Evolutionary conservation across 2,329 filamentous ascomycete species (phyloP).

Genomic region (Macrophomina phaseolina): DNA sequence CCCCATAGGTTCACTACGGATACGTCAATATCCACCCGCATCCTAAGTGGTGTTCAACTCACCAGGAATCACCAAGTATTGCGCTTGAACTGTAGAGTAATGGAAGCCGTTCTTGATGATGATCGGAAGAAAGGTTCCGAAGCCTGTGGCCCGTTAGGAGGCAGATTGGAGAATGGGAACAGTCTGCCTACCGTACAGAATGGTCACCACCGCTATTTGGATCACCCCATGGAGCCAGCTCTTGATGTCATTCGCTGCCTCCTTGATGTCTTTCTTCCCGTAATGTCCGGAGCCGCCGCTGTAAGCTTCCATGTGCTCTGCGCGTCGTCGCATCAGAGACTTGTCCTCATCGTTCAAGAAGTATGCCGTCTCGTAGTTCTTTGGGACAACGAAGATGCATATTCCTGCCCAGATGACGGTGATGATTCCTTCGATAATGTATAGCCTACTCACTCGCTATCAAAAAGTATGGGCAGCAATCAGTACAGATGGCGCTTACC

Average conservation of each 20-base stretch:
- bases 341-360: constrained; percentile 41
- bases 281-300: constrained; percentile 39
- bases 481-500: constrained; percentile 29
- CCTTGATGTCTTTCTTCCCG: constrained; percentile 38
- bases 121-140: constrained; percentile 51
- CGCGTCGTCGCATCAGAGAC: constrained; percentile 41
- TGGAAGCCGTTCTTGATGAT: constrained; percentile 50
- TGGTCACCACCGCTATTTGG: constrained; percentile 49
- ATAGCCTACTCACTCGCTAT: constrained; percentile 32
- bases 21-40: neutral
- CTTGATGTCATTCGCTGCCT: constrained; percentile 41
- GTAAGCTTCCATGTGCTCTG: constrained; percentile 40
- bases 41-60: neutral
- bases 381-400: constrained; percentile 41
- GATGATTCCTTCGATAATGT: constrained; percentile 41
- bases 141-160: constrained; percentile 33
- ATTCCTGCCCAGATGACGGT: constrained; percentile 38
- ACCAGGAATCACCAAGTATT: constrained; percentile 36
- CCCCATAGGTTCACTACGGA: constrained; percentile 47
- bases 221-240: constrained; percentile 43
- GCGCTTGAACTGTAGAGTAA: constrained; percentile 46
- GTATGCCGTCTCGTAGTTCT: constrained; percentile 41
- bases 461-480: too few species aligned
- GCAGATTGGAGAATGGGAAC: neutral
- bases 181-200: constrained; percentile 41